phyloP scores from a whole-genome alignment of 768 basidiomycete species.

The Lactifluus subvellereus region DNA sequence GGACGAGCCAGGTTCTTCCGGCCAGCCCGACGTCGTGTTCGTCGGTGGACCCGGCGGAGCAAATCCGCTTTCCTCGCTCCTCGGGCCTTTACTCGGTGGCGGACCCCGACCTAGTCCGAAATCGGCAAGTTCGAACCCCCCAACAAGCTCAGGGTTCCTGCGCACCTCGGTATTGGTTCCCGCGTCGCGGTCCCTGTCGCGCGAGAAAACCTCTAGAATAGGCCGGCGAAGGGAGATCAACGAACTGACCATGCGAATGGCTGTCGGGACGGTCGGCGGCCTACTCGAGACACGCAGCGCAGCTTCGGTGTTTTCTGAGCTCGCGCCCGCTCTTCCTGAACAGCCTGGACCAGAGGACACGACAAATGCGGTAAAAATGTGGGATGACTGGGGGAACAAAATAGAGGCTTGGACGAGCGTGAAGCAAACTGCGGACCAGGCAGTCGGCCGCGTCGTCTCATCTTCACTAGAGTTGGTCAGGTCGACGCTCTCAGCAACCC shows the following conservation, averaged over 20 bases:
- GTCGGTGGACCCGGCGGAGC: constrained; percentile 40
- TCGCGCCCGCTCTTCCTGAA: neutral
- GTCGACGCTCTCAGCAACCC: constrained; percentile 41
- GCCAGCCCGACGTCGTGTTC: constrained; percentile 42
- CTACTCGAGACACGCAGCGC: constrained; percentile 41
- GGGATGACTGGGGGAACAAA: constrained; percentile 63
- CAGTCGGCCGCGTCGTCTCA: constrained; percentile 59
- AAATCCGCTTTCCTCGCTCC: constrained; percentile 34
- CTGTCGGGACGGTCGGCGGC: constrained; percentile 70
- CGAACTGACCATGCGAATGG: constrained; percentile 80
- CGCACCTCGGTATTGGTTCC: constrained; percentile 69
- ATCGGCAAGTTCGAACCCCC: constrained; percentile 8
- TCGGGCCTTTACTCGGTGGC: constrained; percentile 26
- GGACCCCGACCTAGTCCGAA: constrained; percentile 24
- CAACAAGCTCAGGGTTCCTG: constrained; percentile 45
- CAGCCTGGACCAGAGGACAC: constrained; percentile 22
- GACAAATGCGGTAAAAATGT: constrained; percentile 35
- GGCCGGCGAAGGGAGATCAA: constrained; percentile 68
- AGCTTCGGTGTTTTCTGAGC: constrained; percentile 19
- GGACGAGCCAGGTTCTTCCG: constrained; percentile 29
- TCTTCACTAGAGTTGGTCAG: constrained; percentile 25
- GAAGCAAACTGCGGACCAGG: constrained; percentile 68
- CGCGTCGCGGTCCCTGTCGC: constrained; percentile 42
- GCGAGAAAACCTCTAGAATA: constrained; percentile 55
- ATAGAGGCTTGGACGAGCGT: constrained; percentile 68